phyloP scores from a whole-genome alignment of 2,329 filamentous ascomycete species.

The Scedosporium minutisporum region DNA sequence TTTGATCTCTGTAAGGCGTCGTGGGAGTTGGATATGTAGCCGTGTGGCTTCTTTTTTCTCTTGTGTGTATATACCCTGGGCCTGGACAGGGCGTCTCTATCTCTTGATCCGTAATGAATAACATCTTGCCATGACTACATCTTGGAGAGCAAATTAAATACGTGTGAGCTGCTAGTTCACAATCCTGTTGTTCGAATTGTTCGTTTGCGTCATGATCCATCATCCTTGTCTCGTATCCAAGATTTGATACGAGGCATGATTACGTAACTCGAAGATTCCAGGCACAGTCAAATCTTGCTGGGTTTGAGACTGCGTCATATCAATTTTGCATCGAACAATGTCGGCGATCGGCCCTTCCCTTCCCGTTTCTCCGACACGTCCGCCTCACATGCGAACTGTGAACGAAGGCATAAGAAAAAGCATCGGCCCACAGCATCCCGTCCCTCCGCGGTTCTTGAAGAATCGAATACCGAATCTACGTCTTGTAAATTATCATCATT shows the following conservation, averaged over 20 bases:
- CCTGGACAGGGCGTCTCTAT: not conserved
- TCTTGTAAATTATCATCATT: not conserved
- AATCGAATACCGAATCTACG: not conserved
- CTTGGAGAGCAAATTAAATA: too few species aligned
- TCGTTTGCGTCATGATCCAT: too few species aligned
- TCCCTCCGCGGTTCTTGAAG: not conserved
- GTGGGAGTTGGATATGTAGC: not conserved
- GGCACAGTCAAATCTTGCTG: too few species aligned
- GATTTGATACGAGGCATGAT: too few species aligned
- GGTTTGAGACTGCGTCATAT: too few species aligned
- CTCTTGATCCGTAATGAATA: not conserved
- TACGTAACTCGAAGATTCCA: too few species aligned
- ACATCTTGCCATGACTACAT: not conserved
- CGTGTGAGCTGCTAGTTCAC: too few species aligned
- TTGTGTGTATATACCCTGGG: not conserved
- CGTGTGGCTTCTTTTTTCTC: not conserved
- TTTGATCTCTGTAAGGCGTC: slow-evolving; percentile 3
- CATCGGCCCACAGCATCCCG: not conserved
- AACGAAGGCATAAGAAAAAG: not conserved
- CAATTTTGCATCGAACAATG: too few species aligned
- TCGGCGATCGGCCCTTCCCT: not conserved
- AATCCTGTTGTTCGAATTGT: too few species aligned
- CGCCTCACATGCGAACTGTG: not conserved
- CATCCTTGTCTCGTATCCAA: too few species aligned
- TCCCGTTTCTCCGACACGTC: not conserved